phyloP scores from a whole-genome alignment of 2,329 filamentous ascomycete genomes.

The Ambrosiella xylebori region DNA sequence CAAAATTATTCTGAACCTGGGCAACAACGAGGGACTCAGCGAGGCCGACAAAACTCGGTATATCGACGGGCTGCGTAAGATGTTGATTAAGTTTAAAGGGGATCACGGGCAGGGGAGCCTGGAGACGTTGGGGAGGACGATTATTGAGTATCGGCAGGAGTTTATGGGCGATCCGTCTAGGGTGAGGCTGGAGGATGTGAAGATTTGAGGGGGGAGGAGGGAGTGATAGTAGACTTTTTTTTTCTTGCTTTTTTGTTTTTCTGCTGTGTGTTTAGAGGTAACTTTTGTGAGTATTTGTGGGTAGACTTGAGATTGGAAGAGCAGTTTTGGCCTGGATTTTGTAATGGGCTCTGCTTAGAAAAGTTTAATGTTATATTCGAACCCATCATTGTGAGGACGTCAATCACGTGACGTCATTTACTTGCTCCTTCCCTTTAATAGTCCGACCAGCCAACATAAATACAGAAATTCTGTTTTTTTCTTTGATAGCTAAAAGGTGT shows the following conservation, averaged over 20 bases:
- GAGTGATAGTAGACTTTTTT: background rate
- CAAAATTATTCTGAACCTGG: slow-evolving; percentile 55
- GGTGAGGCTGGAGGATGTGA: slow-evolving; percentile 22
- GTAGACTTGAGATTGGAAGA: no score
- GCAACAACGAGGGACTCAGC: slow-evolving; percentile 45
- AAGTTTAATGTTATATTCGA: no score
- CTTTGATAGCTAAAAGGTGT: no score
- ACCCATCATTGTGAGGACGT: no score
- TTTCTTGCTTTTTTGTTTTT: background rate
- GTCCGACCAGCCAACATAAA: background rate
- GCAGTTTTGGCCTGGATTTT: no score
- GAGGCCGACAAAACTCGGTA: slow-evolving; percentile 44
- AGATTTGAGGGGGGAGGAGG: slow-evolving; percentile 3
- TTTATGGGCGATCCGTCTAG: slow-evolving; percentile 48
- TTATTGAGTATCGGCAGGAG: slow-evolving; percentile 47
- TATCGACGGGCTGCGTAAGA: slow-evolving; percentile 41
- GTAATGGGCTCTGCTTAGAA: no score
- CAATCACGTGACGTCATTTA: no score
- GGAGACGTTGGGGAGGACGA: slow-evolving; percentile 46
- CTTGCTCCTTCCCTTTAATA: no score
- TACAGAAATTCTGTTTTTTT: background rate
- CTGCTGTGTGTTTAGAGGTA: background rate
- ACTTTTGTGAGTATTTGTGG: no score
- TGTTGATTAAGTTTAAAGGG: slow-evolving; percentile 42
- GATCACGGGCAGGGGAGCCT: slow-evolving; percentile 45